Base-by-base conservation (phyloP, 2,329 filamentous ascomycete species). In the Lachnellula suecica region DNA sequence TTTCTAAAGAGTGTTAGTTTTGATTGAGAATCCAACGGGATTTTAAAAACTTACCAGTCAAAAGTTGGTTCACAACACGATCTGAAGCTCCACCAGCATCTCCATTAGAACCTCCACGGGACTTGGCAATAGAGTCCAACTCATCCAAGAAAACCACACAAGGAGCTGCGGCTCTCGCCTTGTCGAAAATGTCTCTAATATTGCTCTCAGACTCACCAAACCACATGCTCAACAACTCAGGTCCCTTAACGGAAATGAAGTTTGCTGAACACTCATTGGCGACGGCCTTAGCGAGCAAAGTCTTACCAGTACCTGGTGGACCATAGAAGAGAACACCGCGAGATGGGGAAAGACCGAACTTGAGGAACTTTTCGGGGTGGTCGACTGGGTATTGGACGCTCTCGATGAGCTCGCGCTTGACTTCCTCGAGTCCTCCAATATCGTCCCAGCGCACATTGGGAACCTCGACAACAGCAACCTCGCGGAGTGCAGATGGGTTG, bases 191-290 rank as follows among this genome's bases (percentile, higher is more conserved):
- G 72, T 99, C 94, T 71, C 94, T 90, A 62, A 99, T 97, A 78
- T 99, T 99, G 84, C 91, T 96, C 78, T 99, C 95, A 49, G 94
- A 99, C 79, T 99, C 94, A 86, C 94, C 94, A 70, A 99, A 99
- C 94, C 94, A 99, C 94, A 99, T 99, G 73, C 91, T 97, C 66
- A 99, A 84, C 67, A 99, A 82, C 74, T 99, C 94, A 52, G 94
- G 95, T 57, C 94, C 94, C 85, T 99, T 99, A 74, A 99, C 88
- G 37, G 94, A 99, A 71, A 99, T 97, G 79, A 99, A 99, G 81
- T 99, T 99, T 82, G 94, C 94, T 57, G 94, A 89, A 70, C 92
- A 97, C 79, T 99, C 94, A 76, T 97, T 99, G 76, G 94, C 94
- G 63, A 99, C 94, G 65, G 94, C 94, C 84, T 99, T 99, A 71